Evolutionary conservation across 805 yeast genomes (phyloP).

Genomic region (Tetrapisispora namnaoensis): DNA sequence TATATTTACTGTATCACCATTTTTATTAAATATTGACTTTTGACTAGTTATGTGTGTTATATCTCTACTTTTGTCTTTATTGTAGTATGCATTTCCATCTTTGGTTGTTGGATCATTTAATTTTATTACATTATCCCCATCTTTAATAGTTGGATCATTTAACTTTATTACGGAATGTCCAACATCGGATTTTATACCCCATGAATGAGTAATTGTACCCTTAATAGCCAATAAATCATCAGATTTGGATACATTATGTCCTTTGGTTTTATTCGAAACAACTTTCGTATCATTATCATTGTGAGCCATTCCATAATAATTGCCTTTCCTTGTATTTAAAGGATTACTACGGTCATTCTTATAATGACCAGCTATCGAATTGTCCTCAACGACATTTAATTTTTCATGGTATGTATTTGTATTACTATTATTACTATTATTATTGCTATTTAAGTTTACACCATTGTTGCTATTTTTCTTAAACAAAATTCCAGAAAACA

Average conservation of each 20-base stretch:
- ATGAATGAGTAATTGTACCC: conserved; percentile 42
- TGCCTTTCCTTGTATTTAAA: not conserved
- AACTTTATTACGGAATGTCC: conserved; percentile 17
- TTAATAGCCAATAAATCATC: conserved; percentile 29
- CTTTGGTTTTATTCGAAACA: not conserved
- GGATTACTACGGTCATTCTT: not conserved
- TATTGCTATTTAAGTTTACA: not conserved
- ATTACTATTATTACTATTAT: not conserved
- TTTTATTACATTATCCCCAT: conserved; percentile 9
- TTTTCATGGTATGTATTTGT: not conserved
- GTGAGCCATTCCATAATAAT: not conserved
- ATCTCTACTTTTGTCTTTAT: not conserved
- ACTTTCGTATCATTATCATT: not conserved
- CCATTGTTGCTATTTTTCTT: conserved; percentile 14
- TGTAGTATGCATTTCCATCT: not conserved
- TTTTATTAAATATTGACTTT: not conserved
- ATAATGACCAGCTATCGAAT: not conserved
- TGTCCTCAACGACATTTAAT: not conserved
- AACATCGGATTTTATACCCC: conserved; percentile 31
- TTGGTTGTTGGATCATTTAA: conserved; percentile 8
- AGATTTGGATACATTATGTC: not conserved
- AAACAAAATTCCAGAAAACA: conserved; percentile 22
- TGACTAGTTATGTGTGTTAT: not conserved
- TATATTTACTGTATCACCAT: not conserved
- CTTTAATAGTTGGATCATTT: conserved; percentile 6